Base-by-base conservation (phyloP, 2,329 filamentous ascomycete genomes). In the Ambrosiella beaveri region DNA sequence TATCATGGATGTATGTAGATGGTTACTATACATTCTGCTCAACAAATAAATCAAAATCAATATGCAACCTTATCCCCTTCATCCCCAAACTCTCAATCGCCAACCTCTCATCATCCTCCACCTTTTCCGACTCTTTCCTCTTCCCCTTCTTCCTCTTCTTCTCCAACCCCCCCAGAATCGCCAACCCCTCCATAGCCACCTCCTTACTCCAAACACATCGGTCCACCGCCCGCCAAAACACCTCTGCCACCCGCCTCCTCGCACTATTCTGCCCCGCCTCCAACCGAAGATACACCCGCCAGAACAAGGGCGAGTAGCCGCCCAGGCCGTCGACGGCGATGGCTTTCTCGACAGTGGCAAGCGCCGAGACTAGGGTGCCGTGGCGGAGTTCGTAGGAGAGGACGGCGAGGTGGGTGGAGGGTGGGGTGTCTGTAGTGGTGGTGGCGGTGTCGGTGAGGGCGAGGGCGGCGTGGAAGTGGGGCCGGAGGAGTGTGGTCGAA, bases 401-500 rank as follows among this genome's bases (percentile, higher is more conserved):
- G 19, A 75, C 71, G 64, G 80, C 78, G 11, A 74, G 62, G 7
- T 75, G 73, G 62, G 68, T 73, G 61, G 68, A 27, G 27, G 27
- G 68, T 11, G 75, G 62, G 45, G 69, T 69, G 64, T 77, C 75
- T 56, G 72, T 67, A 6, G 60, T 54, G 13, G 37, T n/a, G 38
- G 12, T 35, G 37, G 12, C n/a, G 39, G n/a, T 12, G 52, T 17
- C 13, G 37, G 36, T 47, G 15, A 11, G 9, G n/a, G 39, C 39
- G 39, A n/a, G 17, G 6, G 47, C 27, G 8, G 47, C 3, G 52
- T 54, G 37, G 52, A 54, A 54, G 7, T 36, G 19, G 37, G 52
- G 37, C 61, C 88, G 79, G 57, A 93, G 76, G 27, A 83, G 78
- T 49, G 88, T 79, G 7, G 83, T 79, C 1, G 80, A 75, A 66